Percentiles rank a stretch among this genome's conserved stretches.
These are phyloP conservation scores for Xylaria sp. DNA, from an alignment of 2,329 filamentous ascomycete species.

Conservation along the genomic window DNA sequence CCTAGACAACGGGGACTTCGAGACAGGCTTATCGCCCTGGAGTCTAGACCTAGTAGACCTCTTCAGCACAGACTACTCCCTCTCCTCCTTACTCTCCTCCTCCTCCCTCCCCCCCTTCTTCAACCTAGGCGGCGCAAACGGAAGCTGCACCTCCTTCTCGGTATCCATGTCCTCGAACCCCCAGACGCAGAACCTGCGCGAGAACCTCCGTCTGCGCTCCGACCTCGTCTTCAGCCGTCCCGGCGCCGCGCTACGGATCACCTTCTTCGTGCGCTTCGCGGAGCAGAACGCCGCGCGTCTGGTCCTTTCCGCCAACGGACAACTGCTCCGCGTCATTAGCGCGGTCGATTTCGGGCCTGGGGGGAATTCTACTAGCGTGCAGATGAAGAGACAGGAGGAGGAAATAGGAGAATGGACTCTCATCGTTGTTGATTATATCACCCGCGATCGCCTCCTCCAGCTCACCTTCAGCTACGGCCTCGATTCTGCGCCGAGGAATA, in stretches of 20 bases:
- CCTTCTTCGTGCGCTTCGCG: constrained; percentile 41
- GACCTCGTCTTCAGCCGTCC: constrained; percentile 36
- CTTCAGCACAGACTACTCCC: constrained; percentile 41
- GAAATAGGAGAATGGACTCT: constrained; percentile 42
- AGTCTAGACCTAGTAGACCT: constrained; percentile 44
- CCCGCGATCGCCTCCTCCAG: constrained; percentile 39
- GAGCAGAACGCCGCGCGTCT: constrained; percentile 50
- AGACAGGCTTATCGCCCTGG: constrained; percentile 43
- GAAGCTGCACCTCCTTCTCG: constrained; percentile 40
- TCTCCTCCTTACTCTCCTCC: constrained; percentile 8
- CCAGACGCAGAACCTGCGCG: constrained; percentile 38
- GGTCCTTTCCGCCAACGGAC: constrained; percentile 52
- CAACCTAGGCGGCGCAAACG: constrained; percentile 35
- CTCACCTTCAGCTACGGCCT: constrained; percentile 41
- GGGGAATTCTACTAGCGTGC: too few relatives aligned
- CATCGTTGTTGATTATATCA: constrained; percentile 61
- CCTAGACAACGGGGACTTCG: constrained; percentile 46
- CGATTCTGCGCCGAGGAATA: constrained; percentile 31
- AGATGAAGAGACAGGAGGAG: background rate
- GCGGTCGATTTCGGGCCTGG: constrained; percentile 24
- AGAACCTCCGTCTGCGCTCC: constrained; percentile 40
- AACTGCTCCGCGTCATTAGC: constrained; percentile 28
- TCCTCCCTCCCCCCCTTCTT: background rate
- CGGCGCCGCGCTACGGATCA: constrained; percentile 31
- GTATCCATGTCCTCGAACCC: constrained; percentile 41